Conservation (phyloP, 495 filamentous ascomycete genomes). For the Sporormia fimetaria region DNA sequence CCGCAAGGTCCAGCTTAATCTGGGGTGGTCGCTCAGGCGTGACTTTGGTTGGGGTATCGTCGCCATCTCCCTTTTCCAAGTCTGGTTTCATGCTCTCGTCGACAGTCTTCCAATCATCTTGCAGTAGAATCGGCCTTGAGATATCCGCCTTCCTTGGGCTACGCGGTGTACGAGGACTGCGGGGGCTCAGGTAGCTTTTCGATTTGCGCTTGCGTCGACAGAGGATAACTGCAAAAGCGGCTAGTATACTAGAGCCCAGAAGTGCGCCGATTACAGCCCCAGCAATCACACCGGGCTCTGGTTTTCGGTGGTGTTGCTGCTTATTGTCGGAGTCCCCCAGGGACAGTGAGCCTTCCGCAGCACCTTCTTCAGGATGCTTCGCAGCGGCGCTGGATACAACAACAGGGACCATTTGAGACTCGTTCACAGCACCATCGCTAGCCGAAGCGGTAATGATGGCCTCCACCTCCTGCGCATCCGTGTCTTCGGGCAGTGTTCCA, state of each 20-base stretch:
- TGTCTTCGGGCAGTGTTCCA: slow-evolving; percentile 49
- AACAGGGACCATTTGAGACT: slow-evolving; percentile 26
- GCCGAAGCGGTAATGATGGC: slow-evolving; percentile 21
- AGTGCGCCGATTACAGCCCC: slow-evolving; percentile 3
- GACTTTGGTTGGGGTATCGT: slow-evolving; percentile 1
- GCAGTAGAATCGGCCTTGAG: slow-evolving; percentile 22
- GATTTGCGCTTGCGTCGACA: slow-evolving; percentile 15
- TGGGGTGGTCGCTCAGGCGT: slow-evolving; percentile 26
- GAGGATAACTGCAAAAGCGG: slow-evolving; percentile 7
- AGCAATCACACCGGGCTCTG: slow-evolving; percentile 6
- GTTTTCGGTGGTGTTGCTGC: no score
- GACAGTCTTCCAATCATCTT: slow-evolving; percentile 10
- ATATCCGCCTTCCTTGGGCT: slow-evolving; percentile 24
- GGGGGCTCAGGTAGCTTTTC: slow-evolving; percentile 16
- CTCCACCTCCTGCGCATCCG: slow-evolving; percentile 26
- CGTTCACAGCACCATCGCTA: slow-evolving; percentile 1
- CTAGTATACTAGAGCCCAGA: slow-evolving; percentile 3
- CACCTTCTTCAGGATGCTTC: no score
- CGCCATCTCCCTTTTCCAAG: slow-evolving; percentile 23
- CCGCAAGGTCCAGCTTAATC: slow-evolving; percentile 3
- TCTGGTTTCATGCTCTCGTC: slow-evolving; percentile 11
- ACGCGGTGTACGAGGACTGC: slow-evolving; percentile 1
- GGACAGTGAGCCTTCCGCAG: no score
- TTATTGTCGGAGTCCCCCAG: no score
- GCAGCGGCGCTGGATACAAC: slow-evolving; percentile 1